Base-by-base conservation (phyloP, 352 stramenopile species). In the Aphanomyces euteiches region DNA sequence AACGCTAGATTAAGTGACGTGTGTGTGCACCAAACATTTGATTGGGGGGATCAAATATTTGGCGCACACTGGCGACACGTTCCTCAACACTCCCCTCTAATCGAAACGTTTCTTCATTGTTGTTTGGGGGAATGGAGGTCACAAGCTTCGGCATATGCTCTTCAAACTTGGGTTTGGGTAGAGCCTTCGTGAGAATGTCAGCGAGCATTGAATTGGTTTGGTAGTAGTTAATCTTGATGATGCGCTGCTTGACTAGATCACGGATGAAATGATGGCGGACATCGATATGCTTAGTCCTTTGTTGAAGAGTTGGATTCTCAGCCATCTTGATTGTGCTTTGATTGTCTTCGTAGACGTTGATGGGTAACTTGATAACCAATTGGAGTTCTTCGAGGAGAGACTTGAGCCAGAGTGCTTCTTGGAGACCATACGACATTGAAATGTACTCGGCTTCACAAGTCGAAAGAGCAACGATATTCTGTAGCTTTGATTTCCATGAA, bases 291-390 rank as follows among this genome's bases (percentile, higher is more conserved):
- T 53, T 53, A 15, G 45, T 53, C 13, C 45, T 15, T 53, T 19
- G 45, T 15, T 53, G 45, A n/a, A 53, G 45, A 53, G 45, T 19
- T n/a, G 45, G 45, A n/a, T 53, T 53, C n/a, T 61, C 54, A 17
- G 34, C 54, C 19, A 61, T 61, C 19, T 40, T 21, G 63, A 69
- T 69, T 0, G 17, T 68, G n/a, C 36, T 17, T 10, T 66, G 45
- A 1, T 53, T 53, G 45, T 53, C 21, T 37, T 28, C 28, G 28
- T 28, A 60, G 1, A 37, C 54, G 17, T 17, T 17, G 54, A 37
- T 60, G 12, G 17, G 17, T 37, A 60, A 37, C 54, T 60, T 37
- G 17, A 60, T 37, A 28, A 15, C 15, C 12, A 60, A 28, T 28
- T 60, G 12, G 17, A 37, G 17, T 37, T 15, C 17, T 37, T 37